A percentile compares a stretch with the other conserved stretches of the same genome.
phyloP scores from a whole-genome alignment of 2,329 filamentous ascomycete species.

The Kalaharituber pfeilii region DNA sequence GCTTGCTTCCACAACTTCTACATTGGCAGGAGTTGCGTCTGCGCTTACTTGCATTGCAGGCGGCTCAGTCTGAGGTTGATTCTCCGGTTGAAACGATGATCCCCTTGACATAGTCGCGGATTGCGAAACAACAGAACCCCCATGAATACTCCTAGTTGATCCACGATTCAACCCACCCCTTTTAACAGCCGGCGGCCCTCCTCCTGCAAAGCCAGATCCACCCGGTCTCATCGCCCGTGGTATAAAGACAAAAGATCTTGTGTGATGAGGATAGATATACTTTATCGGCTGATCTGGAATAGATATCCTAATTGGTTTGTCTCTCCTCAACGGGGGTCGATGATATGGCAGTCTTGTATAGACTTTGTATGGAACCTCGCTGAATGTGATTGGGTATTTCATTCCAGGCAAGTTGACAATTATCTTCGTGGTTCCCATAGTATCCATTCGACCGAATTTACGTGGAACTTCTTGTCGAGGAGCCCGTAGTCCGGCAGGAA shows the following conservation, averaged over 20 bases:
- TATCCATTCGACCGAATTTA: neutral
- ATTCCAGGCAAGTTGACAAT: constrained; percentile 65
- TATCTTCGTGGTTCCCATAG: constrained; percentile 65
- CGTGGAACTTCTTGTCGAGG: neutral
- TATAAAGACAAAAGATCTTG: constrained; percentile 96
- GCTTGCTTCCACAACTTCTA: constrained; percentile 6
- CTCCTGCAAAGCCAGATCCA: constrained; percentile 22
- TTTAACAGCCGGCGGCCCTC: constrained; percentile 41
- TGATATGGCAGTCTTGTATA: constrained; percentile 92
- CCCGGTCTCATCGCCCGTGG: constrained; percentile 70
- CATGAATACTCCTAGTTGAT: constrained; percentile 65
- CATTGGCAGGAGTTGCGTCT: neutral
- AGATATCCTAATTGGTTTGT: constrained; percentile 91
- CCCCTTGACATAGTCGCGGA: constrained; percentile 23
- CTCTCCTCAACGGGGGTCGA: constrained; percentile 76
- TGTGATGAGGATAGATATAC: constrained; percentile 78
- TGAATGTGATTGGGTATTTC: constrained; percentile 51
- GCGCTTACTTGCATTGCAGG: too few species aligned
- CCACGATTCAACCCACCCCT: constrained; percentile 56
- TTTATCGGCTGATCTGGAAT: constrained; percentile 61
- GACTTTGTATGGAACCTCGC: constrained; percentile 65
- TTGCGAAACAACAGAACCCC: constrained; percentile 21
- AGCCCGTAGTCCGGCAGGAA: neutral
- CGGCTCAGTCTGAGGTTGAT: constrained; percentile 5
- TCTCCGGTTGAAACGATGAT: constrained; percentile 21